Evolutionary conservation across 345 rosid species (phyloP).

Genomic region (Isatis tinctoria): DNA sequence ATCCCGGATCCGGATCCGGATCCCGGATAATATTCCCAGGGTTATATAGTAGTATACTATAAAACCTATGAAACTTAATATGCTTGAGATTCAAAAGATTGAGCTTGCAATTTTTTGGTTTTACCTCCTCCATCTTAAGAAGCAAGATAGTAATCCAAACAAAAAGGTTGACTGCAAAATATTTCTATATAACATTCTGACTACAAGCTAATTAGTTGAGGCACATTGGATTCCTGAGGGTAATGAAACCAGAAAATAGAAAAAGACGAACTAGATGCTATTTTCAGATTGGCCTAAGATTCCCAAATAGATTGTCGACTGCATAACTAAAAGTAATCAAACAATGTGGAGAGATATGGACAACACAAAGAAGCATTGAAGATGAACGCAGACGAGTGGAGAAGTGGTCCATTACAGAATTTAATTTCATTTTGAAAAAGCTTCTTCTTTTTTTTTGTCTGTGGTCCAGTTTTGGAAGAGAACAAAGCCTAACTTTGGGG

Average conservation of each 20-base stretch:
- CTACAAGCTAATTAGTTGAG: not conserved
- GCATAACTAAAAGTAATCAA: conserved; percentile 27
- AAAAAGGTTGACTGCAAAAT: not conserved
- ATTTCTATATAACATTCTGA: not conserved
- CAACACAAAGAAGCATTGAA: conserved; percentile 28
- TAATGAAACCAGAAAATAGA: conserved; percentile 2
- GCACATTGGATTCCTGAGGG: conserved; percentile 19
- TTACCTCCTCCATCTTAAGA: not conserved
- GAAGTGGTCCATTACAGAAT: conserved; percentile 34
- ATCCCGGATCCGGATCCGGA: no score
- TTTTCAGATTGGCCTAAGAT: conserved; percentile 24
- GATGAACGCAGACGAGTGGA: conserved; percentile 26
- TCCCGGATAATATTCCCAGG: no score
- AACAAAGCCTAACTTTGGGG: conserved; percentile 34
- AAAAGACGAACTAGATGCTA: conserved; percentile 12
- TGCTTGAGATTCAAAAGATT: not conserved
- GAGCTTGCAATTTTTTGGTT: not conserved
- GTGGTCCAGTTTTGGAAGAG: conserved; percentile 31
- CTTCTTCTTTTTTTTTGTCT: conserved; percentile 15
- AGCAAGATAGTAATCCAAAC: conserved; percentile 1
- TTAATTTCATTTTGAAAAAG: conserved; percentile 26
- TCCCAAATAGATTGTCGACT: conserved; percentile 24
- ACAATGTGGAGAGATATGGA: conserved; percentile 31
- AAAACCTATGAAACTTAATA: not conserved
- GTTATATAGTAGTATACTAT: not conserved